A percentile compares a stretch with the other conserved stretches of the same genome.
These are phyloP conservation scores for Lanmaoa pseudosensibilis DNA, from an alignment of 768 basidiomycete species.

Conservation along the genomic window DNA sequence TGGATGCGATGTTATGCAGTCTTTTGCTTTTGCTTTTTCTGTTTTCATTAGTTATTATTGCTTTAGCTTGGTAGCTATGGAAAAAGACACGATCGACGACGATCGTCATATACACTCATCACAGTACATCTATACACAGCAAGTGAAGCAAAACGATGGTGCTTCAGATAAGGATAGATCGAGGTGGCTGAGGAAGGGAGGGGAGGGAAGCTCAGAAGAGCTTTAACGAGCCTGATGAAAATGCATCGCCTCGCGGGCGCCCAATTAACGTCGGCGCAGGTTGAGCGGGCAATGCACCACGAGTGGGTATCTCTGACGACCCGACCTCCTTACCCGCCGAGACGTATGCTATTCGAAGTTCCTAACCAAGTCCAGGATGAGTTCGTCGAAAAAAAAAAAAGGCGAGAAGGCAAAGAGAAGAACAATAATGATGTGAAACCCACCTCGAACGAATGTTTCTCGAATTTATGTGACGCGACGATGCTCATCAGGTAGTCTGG, in stretches of 20 bases:
- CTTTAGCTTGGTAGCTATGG: too few relatives aligned
- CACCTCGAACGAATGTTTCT: conserved; percentile 53
- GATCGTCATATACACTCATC: too few relatives aligned
- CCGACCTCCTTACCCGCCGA: conserved; percentile 45
- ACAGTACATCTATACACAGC: neutral
- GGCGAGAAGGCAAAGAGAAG: too few relatives aligned
- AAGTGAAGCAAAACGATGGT: neutral
- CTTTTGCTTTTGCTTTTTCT: too few relatives aligned
- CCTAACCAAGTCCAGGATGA: conserved; percentile 33
- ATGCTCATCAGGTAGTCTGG: conserved; percentile 40
- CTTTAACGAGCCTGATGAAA: conserved; percentile 28
- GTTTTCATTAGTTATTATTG: too few relatives aligned
- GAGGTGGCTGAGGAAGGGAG: neutral
- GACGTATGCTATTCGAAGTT: conserved; percentile 49
- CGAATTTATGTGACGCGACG: conserved; percentile 37
- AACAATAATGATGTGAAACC: neutral
- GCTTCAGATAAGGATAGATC: neutral
- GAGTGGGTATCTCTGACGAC: conserved; percentile 37
- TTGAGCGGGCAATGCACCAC: conserved; percentile 25
- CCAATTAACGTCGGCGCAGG: conserved; percentile 25
- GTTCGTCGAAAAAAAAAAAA: neutral
- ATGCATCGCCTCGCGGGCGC: conserved; percentile 34
- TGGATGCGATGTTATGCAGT: too few relatives aligned
- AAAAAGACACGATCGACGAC: too few relatives aligned
- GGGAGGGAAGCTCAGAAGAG: conserved; percentile 7